Evolutionary conservation across 192 early-diverging fungal genomes (phyloP).

Genomic region (Mortierella claussenii): DNA sequence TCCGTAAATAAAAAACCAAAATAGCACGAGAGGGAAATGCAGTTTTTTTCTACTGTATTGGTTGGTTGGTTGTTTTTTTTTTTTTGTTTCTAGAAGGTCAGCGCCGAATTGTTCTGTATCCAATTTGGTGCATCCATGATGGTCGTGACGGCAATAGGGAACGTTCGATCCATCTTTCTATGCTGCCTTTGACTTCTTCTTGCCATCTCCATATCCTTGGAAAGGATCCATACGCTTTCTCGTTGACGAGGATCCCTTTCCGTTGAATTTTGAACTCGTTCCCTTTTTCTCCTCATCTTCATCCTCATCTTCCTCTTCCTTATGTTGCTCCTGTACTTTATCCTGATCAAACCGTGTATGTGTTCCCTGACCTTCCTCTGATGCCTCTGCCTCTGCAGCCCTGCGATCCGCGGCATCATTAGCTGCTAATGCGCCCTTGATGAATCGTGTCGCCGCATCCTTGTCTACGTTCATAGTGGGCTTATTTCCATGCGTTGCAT

Average conservation of each 20-base stretch:
- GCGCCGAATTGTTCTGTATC: no score
- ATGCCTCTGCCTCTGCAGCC: slow-evolving; percentile 1
- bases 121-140: no score
- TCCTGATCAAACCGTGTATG: slow-evolving; percentile 15
- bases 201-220: slow-evolving; percentile 24
- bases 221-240: slow-evolving; percentile 46
- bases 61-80: no score
- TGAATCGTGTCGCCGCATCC: slow-evolving; percentile 61
- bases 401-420: slow-evolving; percentile 23
- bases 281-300: background rate
- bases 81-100: no score
- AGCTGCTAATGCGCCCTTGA: slow-evolving; percentile 52
- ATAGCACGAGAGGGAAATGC: no score
- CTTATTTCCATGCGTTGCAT: slow-evolving; percentile 24
- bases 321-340: background rate
- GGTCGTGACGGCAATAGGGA: no score
- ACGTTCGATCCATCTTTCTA: no score
- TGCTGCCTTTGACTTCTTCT: slow-evolving; percentile 24
- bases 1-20: no score
- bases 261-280: background rate
- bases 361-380: slow-evolving; percentile 6
- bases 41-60: no score
- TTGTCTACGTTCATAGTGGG: slow-evolving; percentile 58
- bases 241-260: background rate
- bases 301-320: background rate